Conservation (phyloP, 2,329 filamentous ascomycete species). For the Monosporascus ibericus region DNA sequence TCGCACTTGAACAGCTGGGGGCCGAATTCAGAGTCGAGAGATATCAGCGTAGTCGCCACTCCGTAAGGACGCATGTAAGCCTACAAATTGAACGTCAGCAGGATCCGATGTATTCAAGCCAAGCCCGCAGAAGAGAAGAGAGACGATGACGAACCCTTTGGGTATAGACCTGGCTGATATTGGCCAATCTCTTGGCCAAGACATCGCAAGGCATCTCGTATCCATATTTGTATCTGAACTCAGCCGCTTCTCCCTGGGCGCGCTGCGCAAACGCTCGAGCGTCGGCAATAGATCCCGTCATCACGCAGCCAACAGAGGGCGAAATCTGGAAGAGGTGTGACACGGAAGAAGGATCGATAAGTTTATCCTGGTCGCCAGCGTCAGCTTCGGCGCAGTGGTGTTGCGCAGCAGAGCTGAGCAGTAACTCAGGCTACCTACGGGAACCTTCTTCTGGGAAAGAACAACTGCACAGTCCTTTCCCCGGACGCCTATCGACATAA, state of each 20-base stretch:
- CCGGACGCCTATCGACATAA: conserved; percentile 92
- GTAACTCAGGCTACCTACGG: conserved; percentile 56
- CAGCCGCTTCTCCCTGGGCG: conserved; percentile 89
- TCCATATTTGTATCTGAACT: conserved; percentile 97
- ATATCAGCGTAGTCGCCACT: conserved; percentile 91
- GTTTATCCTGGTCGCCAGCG: conserved; percentile 69
- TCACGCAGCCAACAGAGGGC: conserved; percentile 92
- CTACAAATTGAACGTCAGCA: conserved; percentile 31
- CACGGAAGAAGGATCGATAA: conserved; percentile 95
- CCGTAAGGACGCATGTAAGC: conserved; percentile 98
- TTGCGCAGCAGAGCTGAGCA: conserved; percentile 6
- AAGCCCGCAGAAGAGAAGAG: not conserved
- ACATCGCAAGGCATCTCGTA: conserved; percentile 99
- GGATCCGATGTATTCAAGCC: conserved; percentile 1
- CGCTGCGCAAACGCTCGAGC: conserved; percentile 88
- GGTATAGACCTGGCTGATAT: conserved; percentile 99
- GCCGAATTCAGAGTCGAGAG: conserved; percentile 84
- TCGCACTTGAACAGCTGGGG: conserved; percentile 98
- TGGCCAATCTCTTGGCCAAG: conserved; percentile 91
- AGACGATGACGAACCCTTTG: conserved; percentile 62
- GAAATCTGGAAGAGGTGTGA: conserved; percentile 97
- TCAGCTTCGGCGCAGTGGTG: conserved; percentile 26
- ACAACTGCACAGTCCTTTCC: conserved; percentile 98
- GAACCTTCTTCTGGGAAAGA: conserved; percentile 98
- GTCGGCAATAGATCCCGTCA: conserved; percentile 98